Evolutionary conservation across 208 protist genomes (phyloP).

Genomic region (Strigomonas culicis): DNA sequence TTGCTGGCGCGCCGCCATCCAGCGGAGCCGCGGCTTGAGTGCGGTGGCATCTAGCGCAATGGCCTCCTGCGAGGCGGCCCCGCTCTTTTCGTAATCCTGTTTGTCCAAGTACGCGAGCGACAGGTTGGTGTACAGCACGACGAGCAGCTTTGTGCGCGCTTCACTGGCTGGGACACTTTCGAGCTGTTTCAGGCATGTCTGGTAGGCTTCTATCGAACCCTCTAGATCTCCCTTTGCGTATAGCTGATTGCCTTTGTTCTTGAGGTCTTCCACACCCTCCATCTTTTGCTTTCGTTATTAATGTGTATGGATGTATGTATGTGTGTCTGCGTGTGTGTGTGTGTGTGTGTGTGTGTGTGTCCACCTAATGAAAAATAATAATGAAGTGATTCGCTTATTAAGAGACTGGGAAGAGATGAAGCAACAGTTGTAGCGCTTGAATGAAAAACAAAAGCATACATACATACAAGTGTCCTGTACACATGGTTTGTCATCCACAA

Average conservation of each 20-base stretch:
- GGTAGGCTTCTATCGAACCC: slow-evolving; percentile 37
- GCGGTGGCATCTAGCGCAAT: slow-evolving; percentile 36
- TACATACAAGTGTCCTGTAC: too few relatives aligned
- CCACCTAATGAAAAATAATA: neutral
- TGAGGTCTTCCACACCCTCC: slow-evolving; percentile 27
- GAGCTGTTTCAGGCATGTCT: slow-evolving; percentile 23
- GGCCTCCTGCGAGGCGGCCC: slow-evolving; percentile 31
- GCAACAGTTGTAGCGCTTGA: neutral
- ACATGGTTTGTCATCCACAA: too few relatives aligned
- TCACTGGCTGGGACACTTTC: neutral
- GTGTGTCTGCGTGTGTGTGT: neutral
- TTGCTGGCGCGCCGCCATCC: slow-evolving; percentile 48
- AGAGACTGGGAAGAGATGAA: neutral
- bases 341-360: neutral
- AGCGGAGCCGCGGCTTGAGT: slow-evolving; percentile 64
- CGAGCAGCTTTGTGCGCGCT: slow-evolving; percentile 19
- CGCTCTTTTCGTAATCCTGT: slow-evolving; percentile 31
- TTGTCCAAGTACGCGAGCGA: slow-evolving; percentile 46
- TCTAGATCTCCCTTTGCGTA: slow-evolving; percentile 34
- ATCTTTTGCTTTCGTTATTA: slow-evolving; percentile 7
- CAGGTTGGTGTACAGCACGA: slow-evolving; percentile 69
- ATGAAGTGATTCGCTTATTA: neutral
- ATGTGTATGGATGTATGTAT: neutral
- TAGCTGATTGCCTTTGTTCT: slow-evolving; percentile 54
- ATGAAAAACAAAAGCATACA: slow-evolving; percentile 4